phyloP scores from a whole-genome alignment of 768 basidiomycete genomes.

The Russula olivacea region DNA sequence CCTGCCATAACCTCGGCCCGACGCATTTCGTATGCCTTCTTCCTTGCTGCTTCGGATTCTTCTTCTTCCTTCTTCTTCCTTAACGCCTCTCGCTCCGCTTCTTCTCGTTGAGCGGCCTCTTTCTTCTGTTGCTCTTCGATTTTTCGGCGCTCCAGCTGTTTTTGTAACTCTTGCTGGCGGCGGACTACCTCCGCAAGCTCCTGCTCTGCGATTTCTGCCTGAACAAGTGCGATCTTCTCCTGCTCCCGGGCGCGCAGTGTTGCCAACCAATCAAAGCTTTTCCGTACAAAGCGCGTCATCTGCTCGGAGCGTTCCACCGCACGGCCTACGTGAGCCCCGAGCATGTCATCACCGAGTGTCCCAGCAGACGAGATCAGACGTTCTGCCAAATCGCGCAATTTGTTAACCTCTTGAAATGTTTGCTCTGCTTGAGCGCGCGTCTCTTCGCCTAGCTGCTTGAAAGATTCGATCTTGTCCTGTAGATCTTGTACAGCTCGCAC shows the following conservation, averaged over 20 bases:
- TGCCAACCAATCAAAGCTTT: constrained; percentile 5
- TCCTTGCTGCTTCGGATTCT: constrained; percentile 3
- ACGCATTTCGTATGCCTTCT: constrained; percentile 2
- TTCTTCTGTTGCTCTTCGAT: constrained; percentile 12
- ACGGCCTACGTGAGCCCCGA: background rate
- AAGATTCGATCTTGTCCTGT: background rate
- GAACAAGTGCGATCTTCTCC: background rate
- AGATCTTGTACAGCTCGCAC: background rate
- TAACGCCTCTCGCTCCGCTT: constrained; percentile 5
- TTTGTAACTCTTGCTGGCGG: constrained; percentile 10
- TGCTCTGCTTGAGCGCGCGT: constrained; percentile 11
- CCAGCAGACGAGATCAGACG: constrained; percentile 7
- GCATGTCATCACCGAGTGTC: background rate
- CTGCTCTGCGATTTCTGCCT: constrained; percentile 10
- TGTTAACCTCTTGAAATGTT: constrained; percentile 11
- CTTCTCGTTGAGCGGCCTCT: constrained; percentile 8
- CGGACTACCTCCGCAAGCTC: constrained; percentile 4
- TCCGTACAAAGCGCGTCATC: constrained; percentile 5
- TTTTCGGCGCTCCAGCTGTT: constrained; percentile 11
- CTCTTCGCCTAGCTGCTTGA: constrained; percentile 11
- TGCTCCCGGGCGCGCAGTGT: constrained; percentile 3
- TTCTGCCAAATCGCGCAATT: constrained; percentile 12
- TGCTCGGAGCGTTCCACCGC: constrained; percentile 6
- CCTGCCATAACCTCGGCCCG: constrained; percentile 15
- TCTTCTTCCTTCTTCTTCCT: constrained; percentile 9